Conservation (phyloP, 768 basidiomycete genomes). For the Flagelloscypha sp. region DNA sequence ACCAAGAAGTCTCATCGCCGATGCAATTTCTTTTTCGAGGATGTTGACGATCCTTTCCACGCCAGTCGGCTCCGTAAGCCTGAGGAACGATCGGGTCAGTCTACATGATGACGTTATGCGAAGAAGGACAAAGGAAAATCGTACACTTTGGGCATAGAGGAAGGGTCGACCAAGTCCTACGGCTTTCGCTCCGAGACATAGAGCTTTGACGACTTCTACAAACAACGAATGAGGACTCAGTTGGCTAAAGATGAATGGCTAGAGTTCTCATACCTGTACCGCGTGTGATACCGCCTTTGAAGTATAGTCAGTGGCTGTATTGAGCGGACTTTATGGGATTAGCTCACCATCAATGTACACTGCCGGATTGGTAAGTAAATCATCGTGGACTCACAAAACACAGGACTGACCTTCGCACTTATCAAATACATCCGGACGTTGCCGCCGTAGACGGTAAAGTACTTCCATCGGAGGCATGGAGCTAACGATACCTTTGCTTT, state of each 20-base stretch:
- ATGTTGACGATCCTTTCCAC: conserved; percentile 60
- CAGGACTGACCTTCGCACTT: conserved; percentile 52
- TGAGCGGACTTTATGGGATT: background rate
- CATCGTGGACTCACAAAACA: background rate
- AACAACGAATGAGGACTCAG: conserved; percentile 1
- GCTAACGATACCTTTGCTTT: conserved; percentile 30
- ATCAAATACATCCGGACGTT: conserved; percentile 67
- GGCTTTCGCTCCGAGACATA: conserved; percentile 81
- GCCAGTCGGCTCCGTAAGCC: conserved; percentile 71
- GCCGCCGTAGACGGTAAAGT: conserved; percentile 60
- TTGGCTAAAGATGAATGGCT: background rate
- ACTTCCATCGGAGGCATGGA: conserved; percentile 74
- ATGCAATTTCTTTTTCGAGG: conserved; percentile 68
- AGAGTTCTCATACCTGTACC: conserved; percentile 53
- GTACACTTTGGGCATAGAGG: conserved; percentile 78
- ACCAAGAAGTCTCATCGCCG: conserved; percentile 71
- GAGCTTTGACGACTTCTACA: conserved; percentile 77
- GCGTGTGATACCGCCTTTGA: conserved; percentile 50
- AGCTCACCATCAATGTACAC: conserved; percentile 77
- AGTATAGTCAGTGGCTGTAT: background rate
- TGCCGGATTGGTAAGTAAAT: conserved; percentile 17
- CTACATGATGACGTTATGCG: background rate
- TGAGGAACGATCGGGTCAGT: conserved; percentile 18
- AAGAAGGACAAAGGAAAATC: conserved; percentile 11
- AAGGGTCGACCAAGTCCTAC: conserved; percentile 84